Percentiles rank a stretch among this genome's conserved stretches.
Evolutionary conservation across 2,329 filamentous ascomycete species (phyloP).

Genomic region (Bipolaris victoriae): DNA sequence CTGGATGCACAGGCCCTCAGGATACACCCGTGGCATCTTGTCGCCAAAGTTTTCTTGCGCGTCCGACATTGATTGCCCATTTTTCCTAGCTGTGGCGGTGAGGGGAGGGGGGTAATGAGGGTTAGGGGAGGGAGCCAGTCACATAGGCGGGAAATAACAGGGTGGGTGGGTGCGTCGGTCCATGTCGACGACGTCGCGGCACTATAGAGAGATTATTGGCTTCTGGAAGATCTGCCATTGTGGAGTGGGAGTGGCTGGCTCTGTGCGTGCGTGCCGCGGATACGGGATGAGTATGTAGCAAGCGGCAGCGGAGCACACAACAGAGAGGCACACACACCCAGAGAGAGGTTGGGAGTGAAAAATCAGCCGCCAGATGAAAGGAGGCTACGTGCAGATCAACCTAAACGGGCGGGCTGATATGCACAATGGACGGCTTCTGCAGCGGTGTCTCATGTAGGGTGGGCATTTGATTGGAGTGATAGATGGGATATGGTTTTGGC

Average conservation of each 20-base stretch:
- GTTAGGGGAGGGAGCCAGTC: neutral
- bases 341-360: neutral
- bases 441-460: slow-evolving; percentile 14
- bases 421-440: slow-evolving; percentile 1
- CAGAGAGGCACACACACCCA: neutral
- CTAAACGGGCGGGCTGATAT: neutral
- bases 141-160: neutral
- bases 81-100: slow-evolving; percentile 28
- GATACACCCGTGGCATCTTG: neutral
- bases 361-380: slow-evolving; percentile 25
- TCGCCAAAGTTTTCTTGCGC: slow-evolving; percentile 8
- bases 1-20: too few relatives aligned
- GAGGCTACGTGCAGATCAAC: slow-evolving; percentile 11
- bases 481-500: neutral
- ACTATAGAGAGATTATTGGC: slow-evolving; percentile 18
- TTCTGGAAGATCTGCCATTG: slow-evolving; percentile 28
- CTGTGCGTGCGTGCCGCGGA: slow-evolving; percentile 31
- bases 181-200: neutral
- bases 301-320: neutral
- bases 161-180: slow-evolving; percentile 17
- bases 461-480: neutral
- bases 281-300: neutral
- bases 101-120: slow-evolving; percentile 1
- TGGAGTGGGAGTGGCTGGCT: slow-evolving; percentile 25
- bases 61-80: neutral